phyloP scores from a whole-genome alignment of 2,329 filamentous ascomycete genomes.

The Claviceps purpurea region DNA sequence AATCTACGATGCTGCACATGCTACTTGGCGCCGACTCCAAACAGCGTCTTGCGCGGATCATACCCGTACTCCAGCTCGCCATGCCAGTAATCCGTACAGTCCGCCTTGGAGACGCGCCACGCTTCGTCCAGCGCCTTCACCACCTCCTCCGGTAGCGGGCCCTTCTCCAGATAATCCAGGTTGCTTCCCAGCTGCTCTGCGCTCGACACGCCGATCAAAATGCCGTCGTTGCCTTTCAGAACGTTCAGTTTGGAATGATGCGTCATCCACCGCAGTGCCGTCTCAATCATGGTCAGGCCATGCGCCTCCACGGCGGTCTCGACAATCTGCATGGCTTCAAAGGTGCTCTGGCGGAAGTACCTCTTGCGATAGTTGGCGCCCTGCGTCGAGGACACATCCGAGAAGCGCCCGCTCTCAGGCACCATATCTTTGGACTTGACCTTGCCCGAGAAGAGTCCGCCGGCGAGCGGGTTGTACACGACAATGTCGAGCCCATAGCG shows the following conservation, averaged over 20 bases:
- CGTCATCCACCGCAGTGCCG: slow-evolving; percentile 57
- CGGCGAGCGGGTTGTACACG: slow-evolving; percentile 70
- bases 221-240: slow-evolving; percentile 40
- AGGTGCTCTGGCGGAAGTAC: slow-evolving; percentile 57
- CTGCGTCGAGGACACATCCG: slow-evolving; percentile 34
- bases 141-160: slow-evolving; percentile 64
- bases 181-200: slow-evolving; percentile 44
- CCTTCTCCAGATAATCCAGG: slow-evolving; percentile 47
- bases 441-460: slow-evolving; percentile 69
- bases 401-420: slow-evolving; percentile 58
- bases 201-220: slow-evolving; percentile 47
- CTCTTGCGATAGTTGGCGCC: slow-evolving; percentile 49
- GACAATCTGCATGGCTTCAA: slow-evolving; percentile 52
- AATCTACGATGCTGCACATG: neutral
- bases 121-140: slow-evolving; percentile 63
- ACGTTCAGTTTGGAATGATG: slow-evolving; percentile 53
- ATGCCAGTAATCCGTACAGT: slow-evolving; percentile 41
- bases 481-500: slow-evolving; percentile 70
- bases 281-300: slow-evolving; percentile 56
- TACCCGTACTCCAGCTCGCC: slow-evolving; percentile 53
- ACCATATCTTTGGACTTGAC: slow-evolving; percentile 52
- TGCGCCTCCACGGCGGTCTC: slow-evolving; percentile 56
- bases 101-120: slow-evolving; percentile 56
- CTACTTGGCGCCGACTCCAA: slow-evolving; percentile 31
- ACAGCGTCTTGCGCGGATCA: slow-evolving; percentile 47